Evolutionary conservation across 768 basidiomycete species (phyloP), one percentile per base, ranked within the genome.

Genomic region (Leucosporidium creatinivorum): DNA sequence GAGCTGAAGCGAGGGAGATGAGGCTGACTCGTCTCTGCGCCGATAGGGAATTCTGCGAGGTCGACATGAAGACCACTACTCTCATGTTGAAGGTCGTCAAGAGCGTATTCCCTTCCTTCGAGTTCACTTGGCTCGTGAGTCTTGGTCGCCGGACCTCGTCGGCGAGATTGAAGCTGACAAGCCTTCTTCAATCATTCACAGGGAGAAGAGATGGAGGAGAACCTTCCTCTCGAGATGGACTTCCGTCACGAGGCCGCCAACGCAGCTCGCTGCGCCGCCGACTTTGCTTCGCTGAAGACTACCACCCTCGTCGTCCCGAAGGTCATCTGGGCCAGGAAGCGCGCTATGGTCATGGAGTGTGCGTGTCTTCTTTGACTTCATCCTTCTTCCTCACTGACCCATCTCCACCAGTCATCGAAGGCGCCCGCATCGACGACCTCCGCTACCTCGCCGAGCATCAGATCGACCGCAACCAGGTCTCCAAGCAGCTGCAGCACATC

Each of bases 311-410:
- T 97, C 79, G 87, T 99, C 51, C 96, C 81, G 1, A 77, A 80
- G 67, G 87, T 97, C 2, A 81, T 96, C 47, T 83, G 83, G 65
- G 88, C 91, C 6, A 85, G 86, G 31, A 90, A 88, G 77, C 82
- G 94, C 54, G 87, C 93, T 8, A 81, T 99, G 66, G 83, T 93
- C 60, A 97, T 97, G 94, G 94, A 99, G 76, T 98, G 85, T 77
- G 56, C 33, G 73, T 66, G 12, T 58, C 57, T 23, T 33, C 2
- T 7, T n/a, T 28, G 23, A n/a, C 28, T 23, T 19, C 13, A 17
- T 33, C 2, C 39, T 15, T 12, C 39, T 8, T 44, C 39, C 39
- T 44, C 39, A 13, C 39, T 19, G 31, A 23, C 55, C 13, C 28
- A 1, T 61, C 56, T 26, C 4, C 13, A 4, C 18, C 66, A 77